Percentiles rank a stretch among this genome's conserved stretches.
phyloP scores from a whole-genome alignment of 225 moss, liverwort and hornwort species.

The Asterella californica region DNA sequence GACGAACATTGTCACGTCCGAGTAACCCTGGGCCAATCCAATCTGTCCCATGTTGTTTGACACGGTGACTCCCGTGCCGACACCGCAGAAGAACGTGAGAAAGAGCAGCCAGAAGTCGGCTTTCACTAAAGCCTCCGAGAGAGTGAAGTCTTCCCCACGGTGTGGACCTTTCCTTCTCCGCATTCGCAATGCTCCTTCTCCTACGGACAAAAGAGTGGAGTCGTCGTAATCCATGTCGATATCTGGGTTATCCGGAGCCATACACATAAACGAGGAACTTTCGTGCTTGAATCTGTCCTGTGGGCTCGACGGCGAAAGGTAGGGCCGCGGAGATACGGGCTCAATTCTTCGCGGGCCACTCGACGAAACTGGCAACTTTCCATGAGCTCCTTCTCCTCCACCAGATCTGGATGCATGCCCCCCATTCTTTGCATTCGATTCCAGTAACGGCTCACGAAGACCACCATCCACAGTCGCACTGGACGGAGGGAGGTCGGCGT shows the following conservation, averaged over 20 bases:
- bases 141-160: constrained; percentile 88
- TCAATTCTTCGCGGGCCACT: neutral
- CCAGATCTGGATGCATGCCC: neutral
- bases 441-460: constrained; percentile 52
- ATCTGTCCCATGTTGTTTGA: constrained; percentile 92
- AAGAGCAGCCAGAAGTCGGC: constrained; percentile 95
- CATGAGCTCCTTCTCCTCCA: neutral
- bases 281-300: neutral
- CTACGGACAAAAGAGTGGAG: constrained; percentile 57
- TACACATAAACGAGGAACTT: constrained; percentile 28
- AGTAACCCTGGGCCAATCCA: constrained; percentile 76
- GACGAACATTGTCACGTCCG: constrained; percentile 81
- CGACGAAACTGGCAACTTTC: neutral
- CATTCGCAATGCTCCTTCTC: constrained; percentile 69
- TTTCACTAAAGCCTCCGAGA: constrained; percentile 69
- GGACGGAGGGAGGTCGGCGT: neutral
- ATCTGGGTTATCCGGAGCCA: constrained; percentile 34
- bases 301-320: neutral
- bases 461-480: neutral
- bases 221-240: constrained; percentile 57
- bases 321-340: neutral
- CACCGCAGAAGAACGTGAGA: constrained; percentile 72
- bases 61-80: constrained; percentile 74
- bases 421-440: neutral
- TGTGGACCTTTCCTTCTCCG: constrained; percentile 52